These are phyloP conservation scores for Xylaria sp. DNA, from an alignment of 2,329 filamentous ascomycete genomes.

Conservation along the genomic window DNA sequence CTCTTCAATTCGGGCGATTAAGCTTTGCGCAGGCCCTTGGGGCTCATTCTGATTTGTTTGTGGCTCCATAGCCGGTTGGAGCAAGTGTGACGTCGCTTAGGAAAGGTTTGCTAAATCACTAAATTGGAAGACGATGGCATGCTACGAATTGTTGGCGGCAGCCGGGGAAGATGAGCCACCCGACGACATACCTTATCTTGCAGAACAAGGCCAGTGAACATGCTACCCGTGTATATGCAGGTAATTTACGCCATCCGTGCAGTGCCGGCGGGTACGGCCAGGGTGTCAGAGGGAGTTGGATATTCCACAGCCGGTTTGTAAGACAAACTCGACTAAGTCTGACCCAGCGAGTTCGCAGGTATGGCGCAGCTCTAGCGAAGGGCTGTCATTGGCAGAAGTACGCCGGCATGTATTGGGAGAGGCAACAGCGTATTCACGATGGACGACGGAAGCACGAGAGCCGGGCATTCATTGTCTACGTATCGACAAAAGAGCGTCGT, in stretches of 20 bases:
- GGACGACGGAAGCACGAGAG: constrained; percentile 8
- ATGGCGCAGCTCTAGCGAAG: not conserved
- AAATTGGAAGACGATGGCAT: constrained; percentile 1
- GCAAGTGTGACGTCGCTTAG: not conserved
- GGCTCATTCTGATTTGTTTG: constrained; percentile 13
- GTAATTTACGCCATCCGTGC: not conserved
- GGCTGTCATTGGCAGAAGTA: constrained; percentile 10
- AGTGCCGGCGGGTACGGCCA: not conserved
- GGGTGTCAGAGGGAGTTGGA: not conserved
- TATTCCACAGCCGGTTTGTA: not conserved
- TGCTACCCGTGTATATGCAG: not conserved
- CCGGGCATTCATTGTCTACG: not conserved
- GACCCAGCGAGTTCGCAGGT: constrained; percentile 1
- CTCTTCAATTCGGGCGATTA: not conserved
- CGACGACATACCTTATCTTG: not conserved
- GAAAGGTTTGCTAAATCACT: constrained; percentile 2
- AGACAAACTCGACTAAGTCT: not conserved
- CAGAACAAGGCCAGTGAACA: not conserved
- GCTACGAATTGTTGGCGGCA: constrained; percentile 1
- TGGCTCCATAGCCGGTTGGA: constrained; percentile 9
- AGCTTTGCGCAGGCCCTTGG: not conserved
- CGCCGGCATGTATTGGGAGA: not conserved
- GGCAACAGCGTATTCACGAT: constrained; percentile 1
- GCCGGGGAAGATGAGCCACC: constrained; percentile 8
- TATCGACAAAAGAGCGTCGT: not conserved